Base-by-base conservation (phyloP, 371 early-diverging fungal genomes). In the Actinomucor elegans region DNA sequence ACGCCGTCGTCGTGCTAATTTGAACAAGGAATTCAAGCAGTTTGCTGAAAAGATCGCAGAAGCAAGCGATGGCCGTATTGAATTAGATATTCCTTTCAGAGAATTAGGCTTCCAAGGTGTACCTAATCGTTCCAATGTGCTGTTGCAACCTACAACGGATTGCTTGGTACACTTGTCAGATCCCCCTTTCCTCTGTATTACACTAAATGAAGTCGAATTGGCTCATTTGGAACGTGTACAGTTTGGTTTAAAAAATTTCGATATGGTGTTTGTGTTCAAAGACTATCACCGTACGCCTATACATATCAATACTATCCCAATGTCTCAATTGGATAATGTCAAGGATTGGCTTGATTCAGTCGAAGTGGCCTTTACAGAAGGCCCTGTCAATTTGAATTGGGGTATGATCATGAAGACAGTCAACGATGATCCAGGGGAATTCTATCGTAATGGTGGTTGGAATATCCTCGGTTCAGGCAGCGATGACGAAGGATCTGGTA, bases 291-390 rank as follows among this genome's bases (percentile, higher is more conserved):
- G 89, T 36, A 62, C 93, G 5, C 95, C 94, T 0, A 88, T 94
- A n/a, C 97, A 98, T 48, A 93, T 99, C 73, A 96, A 96, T 64
- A 91, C 96, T 2, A 94, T 99, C 52, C 97, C 98, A 21, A 92
- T 93, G 78, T 86, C 88, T 38, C 91, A 95, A 59, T 75, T 99
- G 34, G 96, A 96, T 57, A 87, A 93, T 61, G 90, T 99, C 54
- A 98, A 98, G 76, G 99, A 98, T 50, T 98, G 98, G 95, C 84
- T 99, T 27, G 99, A 99, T 70, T 92, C 94, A 10, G 90, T 94
- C 43, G 98, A 99, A 67, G 90, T 99, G 27, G 84, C 92, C 9
- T 98, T 93, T 71, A 93, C 91, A 31, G 99, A 99, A 73, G 99
- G 99, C 6, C 94, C 94, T 2, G 91, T 97, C 62, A 99, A 97